Evolutionary conservation across 2,329 filamentous ascomycete genomes (phyloP), one percentile per base, ranked within the genome.

Genomic region (Claviceps pazoutovae): DNA sequence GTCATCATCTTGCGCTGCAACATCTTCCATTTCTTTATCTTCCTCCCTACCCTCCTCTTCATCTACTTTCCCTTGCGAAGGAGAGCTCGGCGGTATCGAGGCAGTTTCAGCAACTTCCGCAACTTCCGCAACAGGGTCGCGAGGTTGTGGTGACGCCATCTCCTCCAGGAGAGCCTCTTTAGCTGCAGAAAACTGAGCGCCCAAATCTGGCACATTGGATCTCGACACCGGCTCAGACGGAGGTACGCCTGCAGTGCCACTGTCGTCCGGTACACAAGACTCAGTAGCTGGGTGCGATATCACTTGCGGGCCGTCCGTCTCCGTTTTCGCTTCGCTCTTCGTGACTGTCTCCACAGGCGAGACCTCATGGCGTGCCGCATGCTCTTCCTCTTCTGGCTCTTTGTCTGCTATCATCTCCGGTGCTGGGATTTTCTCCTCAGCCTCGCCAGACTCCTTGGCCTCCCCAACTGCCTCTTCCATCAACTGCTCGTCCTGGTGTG

Each of bases 241-340:
- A 34, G 53, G 39, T 34, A 45, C 43, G 45, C 26, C 49, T 9
- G 37, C 39, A 5, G 26, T 21, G n/a, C 44, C 46, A 8, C 42
- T 37, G n/a, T 52, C 38, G 44, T 14, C 41, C 41, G 11, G 36
- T 46, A 11, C 3, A 8, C 36, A 39, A 1, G 16, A 11, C 36
- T 58, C 56, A 3, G 37, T 37, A 21, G 34, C 44, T 16, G 47
- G 39, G 23, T 36, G 39, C 2, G 50, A 41, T 23, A 41, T 17
- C 11, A 19, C 34, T 39, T 21, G 42, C 23, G 57, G 55, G 19
- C 58, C 55, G 46, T 71, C 69, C 7, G 66, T 60, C 9, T 73
- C 70, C 64, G 70, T 68, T 45, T 71, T 66, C 51, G 72, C 70
- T 52, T 72, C 70, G 1, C 65, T 59, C 54, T 71, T 71, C 9